Evolutionary conservation across 805 yeast genomes (phyloP).

Genomic region (Metschnikowia picachoensis): DNA sequence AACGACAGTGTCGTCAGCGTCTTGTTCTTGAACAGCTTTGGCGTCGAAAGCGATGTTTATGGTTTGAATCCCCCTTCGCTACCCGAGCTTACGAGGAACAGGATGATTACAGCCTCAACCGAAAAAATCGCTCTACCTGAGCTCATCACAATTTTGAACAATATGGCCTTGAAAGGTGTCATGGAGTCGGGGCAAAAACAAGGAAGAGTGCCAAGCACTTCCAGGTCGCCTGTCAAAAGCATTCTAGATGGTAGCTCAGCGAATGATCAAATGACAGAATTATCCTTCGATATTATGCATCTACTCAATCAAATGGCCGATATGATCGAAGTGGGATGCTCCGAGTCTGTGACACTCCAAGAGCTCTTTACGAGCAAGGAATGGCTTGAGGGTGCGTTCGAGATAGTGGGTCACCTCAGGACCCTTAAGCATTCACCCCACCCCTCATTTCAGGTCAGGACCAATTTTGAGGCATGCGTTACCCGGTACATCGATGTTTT

Average conservation of each 20-base stretch:
- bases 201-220: constrained; percentile 33
- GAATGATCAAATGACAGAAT: constrained; percentile 18
- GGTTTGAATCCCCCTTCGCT: constrained; percentile 3
- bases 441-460: constrained; percentile 18
- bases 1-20: constrained; percentile 42
- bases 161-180: constrained; percentile 31
- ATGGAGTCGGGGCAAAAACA: constrained; percentile 25
- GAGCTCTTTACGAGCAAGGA: constrained; percentile 25
- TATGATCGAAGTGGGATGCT: constrained; percentile 28
- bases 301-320: constrained; percentile 32
- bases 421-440: constrained; percentile 20
- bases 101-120: neutral
- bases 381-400: constrained; percentile 39
- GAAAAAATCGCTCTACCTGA: constrained; percentile 38
- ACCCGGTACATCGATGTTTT: constrained; percentile 31
- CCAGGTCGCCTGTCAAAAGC: constrained; percentile 27
- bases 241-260: neutral
- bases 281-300: constrained; percentile 33
- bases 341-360: constrained; percentile 21
- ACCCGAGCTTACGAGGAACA: constrained; percentile 8
- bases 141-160: constrained; percentile 36
- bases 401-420: constrained; percentile 32
- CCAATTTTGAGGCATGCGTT: constrained; percentile 18
- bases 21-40: constrained; percentile 46
- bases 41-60: constrained; percentile 24